Evolutionary conservation across 495 filamentous ascomycete genomes (phyloP), one percentile per base, ranked within the genome.

Genomic region (Penicillium bovifimosum): DNA sequence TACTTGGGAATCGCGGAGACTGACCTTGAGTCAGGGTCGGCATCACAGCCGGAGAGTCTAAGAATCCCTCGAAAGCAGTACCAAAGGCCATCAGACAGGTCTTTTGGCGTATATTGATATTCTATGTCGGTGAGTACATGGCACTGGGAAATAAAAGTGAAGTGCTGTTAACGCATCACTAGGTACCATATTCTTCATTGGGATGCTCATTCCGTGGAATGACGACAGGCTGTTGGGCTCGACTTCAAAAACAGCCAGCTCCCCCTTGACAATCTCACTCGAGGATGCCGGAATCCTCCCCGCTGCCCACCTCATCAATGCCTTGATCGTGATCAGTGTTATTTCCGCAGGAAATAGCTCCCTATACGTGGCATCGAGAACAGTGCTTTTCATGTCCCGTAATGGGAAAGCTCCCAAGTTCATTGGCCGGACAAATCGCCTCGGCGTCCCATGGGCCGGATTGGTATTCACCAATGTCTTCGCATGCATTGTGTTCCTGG

Each of bases 191-290:
- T 82, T 89, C 63, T 83, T 90, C 56, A 76, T 90, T 52, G 85
- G 86, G 14, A 78, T 91, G 14, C 75, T 90, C 16, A 71, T 91
- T n/a, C 77, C 80, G 33, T 77, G 75, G 44, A 69, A 80, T 53
- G 78, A 68, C 33, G 57, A 41, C 35, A 34, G 70, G 55, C 62
- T 74, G 51, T 62, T 81, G 64, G 60, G 70, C 58, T 55, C 61
- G 49, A 76, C 61, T 4, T 71, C 73, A 9, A 75, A 78, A 55
- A 76, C 76, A 17, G 74, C 82, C 49, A 84, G 82, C 33, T 90
- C 86, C 2, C 87, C 87, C 6, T 88, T 91, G 54, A 88, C 90
- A 2, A 74, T 91, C 18, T 84, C 87, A 9, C 81, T 87, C 46
- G 66, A 78, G 50, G 74, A 81, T 41, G 87, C 86, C 3, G 84